These are phyloP conservation scores for Populus hybrid DNA, from an alignment of 441 rosid species.

Conservation along the genomic window DNA sequence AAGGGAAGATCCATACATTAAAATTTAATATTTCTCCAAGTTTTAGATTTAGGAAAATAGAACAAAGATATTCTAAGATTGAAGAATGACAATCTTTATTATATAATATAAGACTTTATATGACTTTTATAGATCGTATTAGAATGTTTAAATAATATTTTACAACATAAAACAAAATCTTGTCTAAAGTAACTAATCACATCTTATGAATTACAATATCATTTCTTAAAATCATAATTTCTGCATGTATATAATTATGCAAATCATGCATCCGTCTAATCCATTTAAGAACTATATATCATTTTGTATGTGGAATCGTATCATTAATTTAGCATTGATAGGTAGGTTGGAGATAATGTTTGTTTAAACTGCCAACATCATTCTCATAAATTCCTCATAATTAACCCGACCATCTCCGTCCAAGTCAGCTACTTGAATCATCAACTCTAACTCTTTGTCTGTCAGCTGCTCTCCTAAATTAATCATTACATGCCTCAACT, in stretches of 20 bases:
- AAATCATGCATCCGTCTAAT: too few relatives aligned
- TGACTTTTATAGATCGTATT: too few relatives aligned
- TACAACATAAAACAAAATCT: too few relatives aligned
- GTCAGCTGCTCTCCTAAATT: constrained; percentile 39
- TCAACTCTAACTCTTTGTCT: constrained; percentile 40
- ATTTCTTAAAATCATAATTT: not conserved
- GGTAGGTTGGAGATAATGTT: not conserved
- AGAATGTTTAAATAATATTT: too few relatives aligned
- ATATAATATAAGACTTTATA: too few relatives aligned
- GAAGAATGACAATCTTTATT: too few relatives aligned
- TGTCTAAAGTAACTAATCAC: not conserved
- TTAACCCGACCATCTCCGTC: constrained; percentile 45
- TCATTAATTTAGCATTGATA: not conserved
- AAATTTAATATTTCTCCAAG: too few relatives aligned
- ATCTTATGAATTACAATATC: not conserved
- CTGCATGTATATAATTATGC: not conserved
- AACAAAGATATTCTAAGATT: too few relatives aligned
- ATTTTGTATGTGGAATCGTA: not conserved
- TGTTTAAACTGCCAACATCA: constrained; percentile 28
- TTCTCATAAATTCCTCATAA: constrained; percentile 36
- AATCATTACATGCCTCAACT: constrained; percentile 45
- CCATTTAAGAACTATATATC: not conserved
- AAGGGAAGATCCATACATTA: too few relatives aligned
- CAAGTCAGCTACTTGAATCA: constrained; percentile 46
- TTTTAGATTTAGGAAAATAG: too few relatives aligned